A percentile compares a stretch with the other conserved stretches of the same genome.
Evolutionary conservation across 2,329 filamentous ascomycete genomes (phyloP).

Genomic region (Hymenoscyphus fraxineus): DNA sequence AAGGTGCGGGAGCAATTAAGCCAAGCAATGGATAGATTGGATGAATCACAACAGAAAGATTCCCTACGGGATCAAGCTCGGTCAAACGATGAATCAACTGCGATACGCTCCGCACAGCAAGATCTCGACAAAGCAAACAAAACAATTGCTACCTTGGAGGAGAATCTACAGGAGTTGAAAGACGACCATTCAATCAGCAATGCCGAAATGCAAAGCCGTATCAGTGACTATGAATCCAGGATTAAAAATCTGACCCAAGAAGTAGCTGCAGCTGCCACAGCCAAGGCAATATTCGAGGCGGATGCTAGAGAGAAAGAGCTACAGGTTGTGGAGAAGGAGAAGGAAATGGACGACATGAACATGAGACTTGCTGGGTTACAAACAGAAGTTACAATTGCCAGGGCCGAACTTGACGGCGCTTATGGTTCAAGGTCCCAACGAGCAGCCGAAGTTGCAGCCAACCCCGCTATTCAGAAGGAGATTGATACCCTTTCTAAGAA

Average conservation of each 20-base stretch:
- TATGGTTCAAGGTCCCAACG: constrained; percentile 74
- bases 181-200: constrained; percentile 29
- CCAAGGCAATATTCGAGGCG: constrained; percentile 21
- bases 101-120: constrained; percentile 23
- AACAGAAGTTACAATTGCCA: constrained; percentile 83
- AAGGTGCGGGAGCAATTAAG: constrained; percentile 33
- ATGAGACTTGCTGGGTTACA: constrained; percentile 62
- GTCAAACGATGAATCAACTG: constrained; percentile 23
- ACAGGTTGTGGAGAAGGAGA: constrained; percentile 38
- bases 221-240: constrained; percentile 29
- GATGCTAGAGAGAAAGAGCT: constrained; percentile 28
- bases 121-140: constrained; percentile 31
- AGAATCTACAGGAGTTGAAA: constrained; percentile 31
- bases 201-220: constrained; percentile 30
- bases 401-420: constrained; percentile 88
- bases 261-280: constrained; percentile 25
- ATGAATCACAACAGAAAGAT: constrained; percentile 29
- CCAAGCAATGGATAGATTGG: constrained; percentile 34
- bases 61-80: constrained; percentile 23
- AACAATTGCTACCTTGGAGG: constrained; percentile 32
- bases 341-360: constrained; percentile 54
- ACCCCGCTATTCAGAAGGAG: constrained; percentile 55
- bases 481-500: constrained; percentile 51
- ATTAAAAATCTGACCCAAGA: constrained; percentile 27
- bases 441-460: constrained; percentile 60